A percentile compares a stretch with the other conserved stretches of the same genome.
These are phyloP conservation scores for Nicotiana undulata DNA, from an alignment of 257 asterid species.

Conservation along the genomic window DNA sequence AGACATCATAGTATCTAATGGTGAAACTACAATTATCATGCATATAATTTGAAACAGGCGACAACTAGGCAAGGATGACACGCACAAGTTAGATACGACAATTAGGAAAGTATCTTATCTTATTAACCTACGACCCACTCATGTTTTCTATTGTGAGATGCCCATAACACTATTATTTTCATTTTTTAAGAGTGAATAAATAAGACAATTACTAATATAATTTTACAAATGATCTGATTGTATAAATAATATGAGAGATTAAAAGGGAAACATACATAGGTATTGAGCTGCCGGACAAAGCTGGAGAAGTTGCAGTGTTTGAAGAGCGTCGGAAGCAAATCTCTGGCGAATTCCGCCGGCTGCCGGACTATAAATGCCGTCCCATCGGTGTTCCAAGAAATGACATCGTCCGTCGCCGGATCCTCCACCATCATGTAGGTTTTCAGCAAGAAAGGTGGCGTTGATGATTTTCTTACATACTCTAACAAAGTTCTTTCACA, in stretches of 20 bases:
- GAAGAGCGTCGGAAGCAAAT: conserved; percentile 72
- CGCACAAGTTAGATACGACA: no score
- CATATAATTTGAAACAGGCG: background rate
- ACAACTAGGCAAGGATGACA: no score
- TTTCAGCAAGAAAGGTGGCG: conserved; percentile 82
- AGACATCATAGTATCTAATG: background rate
- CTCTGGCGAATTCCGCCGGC: conserved; percentile 82
- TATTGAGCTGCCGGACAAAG: conserved; percentile 93
- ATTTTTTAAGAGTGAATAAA: background rate
- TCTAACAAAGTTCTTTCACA: conserved; percentile 38
- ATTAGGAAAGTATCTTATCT: no score
- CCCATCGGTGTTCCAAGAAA: conserved; percentile 85
- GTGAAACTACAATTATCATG: background rate
- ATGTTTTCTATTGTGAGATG: background rate
- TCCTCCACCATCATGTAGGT: conserved; percentile 88
- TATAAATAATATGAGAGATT: background rate
- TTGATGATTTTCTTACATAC: conserved; percentile 50
- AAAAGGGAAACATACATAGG: conserved; percentile 47
- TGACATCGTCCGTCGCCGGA: conserved; percentile 65
- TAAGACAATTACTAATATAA: background rate
- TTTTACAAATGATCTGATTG: background rate
- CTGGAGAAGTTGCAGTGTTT: conserved; percentile 97
- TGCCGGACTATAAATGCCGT: conserved; percentile 88
- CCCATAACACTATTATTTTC: background rate
- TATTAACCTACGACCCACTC: background rate